Percentiles rank a stretch among this genome's conserved stretches.
phyloP scores from a whole-genome alignment of 257 asterid genomes.

The Cynanchum wilfordii region DNA sequence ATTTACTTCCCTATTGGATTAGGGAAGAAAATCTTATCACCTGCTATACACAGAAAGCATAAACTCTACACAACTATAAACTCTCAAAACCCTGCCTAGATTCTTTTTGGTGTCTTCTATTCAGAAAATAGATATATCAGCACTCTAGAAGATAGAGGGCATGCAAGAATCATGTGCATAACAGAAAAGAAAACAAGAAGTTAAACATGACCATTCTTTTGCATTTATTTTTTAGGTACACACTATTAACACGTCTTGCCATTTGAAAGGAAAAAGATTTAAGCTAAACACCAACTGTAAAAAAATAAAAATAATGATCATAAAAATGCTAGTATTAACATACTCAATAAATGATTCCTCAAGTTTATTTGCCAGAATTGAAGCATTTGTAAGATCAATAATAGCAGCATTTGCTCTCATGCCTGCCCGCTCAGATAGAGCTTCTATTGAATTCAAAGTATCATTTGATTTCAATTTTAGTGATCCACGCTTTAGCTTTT shows the following conservation, averaged over 20 bases:
- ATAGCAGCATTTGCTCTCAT: conserved; percentile 82
- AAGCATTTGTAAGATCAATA: conserved; percentile 83
- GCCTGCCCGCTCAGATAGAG: conserved; percentile 89
- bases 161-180: neutral
- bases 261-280: neutral
- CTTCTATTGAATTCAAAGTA: conserved; percentile 79
- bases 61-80: neutral
- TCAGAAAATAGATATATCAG: neutral
- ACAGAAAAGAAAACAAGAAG: neutral
- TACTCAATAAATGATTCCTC: conserved; percentile 92
- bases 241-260: neutral
- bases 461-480: conserved; percentile 41
- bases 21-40: neutral
- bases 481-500: conserved; percentile 82
- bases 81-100: neutral
- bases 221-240: neutral
- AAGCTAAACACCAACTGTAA: neutral
- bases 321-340: conserved; percentile 17
- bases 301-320: neutral
- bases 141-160: neutral
- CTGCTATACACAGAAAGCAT: neutral
- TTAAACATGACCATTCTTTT: neutral
- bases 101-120: neutral
- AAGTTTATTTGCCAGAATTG: conserved; percentile 71
- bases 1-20: neutral